A percentile compares a stretch with the other conserved stretches of the same genome.
Evolutionary conservation across 2,329 filamentous ascomycete species (phyloP).

Genomic region (Nemania sp.): DNA sequence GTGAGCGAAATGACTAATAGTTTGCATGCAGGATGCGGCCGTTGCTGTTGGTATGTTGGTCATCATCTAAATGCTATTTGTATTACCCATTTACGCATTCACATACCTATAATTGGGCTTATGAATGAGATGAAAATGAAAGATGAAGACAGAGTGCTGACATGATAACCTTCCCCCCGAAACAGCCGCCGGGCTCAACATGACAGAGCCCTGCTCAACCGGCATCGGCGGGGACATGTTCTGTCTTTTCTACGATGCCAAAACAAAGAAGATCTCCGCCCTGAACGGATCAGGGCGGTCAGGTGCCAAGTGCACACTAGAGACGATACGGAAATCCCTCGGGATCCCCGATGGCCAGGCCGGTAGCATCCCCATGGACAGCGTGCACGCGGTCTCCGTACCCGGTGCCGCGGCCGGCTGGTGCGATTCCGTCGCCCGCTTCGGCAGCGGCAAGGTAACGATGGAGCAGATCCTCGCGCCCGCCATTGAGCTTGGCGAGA

Average conservation of each 20-base stretch:
- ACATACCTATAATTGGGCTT: too few species aligned
- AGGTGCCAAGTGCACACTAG: slow-evolving; percentile 74
- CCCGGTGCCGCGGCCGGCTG: slow-evolving; percentile 94
- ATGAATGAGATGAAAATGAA: background rate
- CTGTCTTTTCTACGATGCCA: slow-evolving; percentile 89
- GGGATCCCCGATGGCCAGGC: slow-evolving; percentile 67
- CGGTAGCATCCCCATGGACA: slow-evolving; percentile 76
- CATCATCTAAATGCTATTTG: too few species aligned
- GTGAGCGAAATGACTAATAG: background rate
- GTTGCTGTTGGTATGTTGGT: slow-evolving; percentile 80
- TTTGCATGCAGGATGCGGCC: slow-evolving; percentile 81
- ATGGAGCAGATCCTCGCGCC: slow-evolving; percentile 83
- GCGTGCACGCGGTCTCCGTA: slow-evolving; percentile 84
- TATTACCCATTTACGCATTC: too few species aligned
- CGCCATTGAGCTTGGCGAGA: slow-evolving; percentile 86
- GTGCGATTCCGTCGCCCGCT: slow-evolving; percentile 87
- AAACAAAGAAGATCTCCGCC: slow-evolving; percentile 82
- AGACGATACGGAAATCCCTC: slow-evolving; percentile 76
- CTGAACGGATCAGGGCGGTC: slow-evolving; percentile 95
- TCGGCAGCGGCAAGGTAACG: slow-evolving; percentile 86
- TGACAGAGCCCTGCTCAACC: slow-evolving; percentile 92
- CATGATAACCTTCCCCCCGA: background rate
- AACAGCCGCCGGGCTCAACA: slow-evolving; percentile 86
- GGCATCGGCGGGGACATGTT: slow-evolving; percentile 99
- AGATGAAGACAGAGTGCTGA: slow-evolving; percentile 15